These are phyloP conservation scores for Lepiota brunneoincarnata DNA, from an alignment of 768 basidiomycete species.

Conservation along the genomic window DNA sequence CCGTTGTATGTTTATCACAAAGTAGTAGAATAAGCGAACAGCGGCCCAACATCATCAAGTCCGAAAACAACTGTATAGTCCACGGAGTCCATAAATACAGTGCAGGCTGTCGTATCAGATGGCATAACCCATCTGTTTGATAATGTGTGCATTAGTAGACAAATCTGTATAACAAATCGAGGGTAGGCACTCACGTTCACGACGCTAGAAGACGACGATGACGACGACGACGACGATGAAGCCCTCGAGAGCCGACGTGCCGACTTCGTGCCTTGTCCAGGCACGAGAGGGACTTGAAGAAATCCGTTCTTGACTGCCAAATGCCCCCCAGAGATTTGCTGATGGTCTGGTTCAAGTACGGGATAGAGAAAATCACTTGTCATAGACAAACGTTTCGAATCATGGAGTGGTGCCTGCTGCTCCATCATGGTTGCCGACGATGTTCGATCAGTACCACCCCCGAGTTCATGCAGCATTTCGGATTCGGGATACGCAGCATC, in stretches of 20 bases:
- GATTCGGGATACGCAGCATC: slow-evolving; percentile 4
- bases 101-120: background rate
- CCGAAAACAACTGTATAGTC: too few species aligned
- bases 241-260: background rate
- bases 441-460: background rate
- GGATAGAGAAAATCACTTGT: slow-evolving; percentile 6
- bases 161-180: background rate
- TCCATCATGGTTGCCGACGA: background rate
- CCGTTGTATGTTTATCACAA: too few species aligned
- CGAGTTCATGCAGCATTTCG: background rate
- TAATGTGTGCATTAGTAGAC: background rate
- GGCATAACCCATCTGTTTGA: background rate
- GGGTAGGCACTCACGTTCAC: background rate
- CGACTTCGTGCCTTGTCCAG: background rate
- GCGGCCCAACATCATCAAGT: too few species aligned
- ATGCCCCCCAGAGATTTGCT: background rate
- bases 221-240: background rate
- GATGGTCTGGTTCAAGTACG: slow-evolving; percentile 1
- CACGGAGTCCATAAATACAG: too few species aligned
- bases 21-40: too few species aligned
- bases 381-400: background rate
- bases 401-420: background rate
- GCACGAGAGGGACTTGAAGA: background rate
- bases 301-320: slow-evolving; percentile 1
- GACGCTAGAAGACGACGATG: background rate